phyloP scores from a whole-genome alignment of 192 early-diverging fungal species.

The Coemansia sp. region DNA sequence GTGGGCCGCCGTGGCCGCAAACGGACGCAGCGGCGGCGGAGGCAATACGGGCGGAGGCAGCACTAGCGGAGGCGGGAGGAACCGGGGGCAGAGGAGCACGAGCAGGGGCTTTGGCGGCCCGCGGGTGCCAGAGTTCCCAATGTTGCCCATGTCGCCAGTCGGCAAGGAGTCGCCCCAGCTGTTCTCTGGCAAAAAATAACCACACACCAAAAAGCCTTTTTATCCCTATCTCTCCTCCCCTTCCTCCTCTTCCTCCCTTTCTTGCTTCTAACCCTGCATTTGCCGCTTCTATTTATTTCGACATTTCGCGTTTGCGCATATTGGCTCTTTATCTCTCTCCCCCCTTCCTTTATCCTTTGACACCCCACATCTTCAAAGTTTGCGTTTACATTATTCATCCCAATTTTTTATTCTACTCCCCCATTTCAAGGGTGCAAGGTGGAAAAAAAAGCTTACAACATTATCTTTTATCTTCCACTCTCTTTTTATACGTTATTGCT shows the following conservation, averaged over 20 bases:
- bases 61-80: too few species aligned
- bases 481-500: too few species aligned
- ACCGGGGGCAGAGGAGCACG: slow-evolving; percentile 1
- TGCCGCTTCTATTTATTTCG: not conserved
- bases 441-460: too few species aligned
- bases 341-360: too few species aligned
- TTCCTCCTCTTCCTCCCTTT: too few species aligned
- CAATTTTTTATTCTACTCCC: not conserved
- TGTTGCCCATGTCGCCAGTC: slow-evolving; percentile 37
- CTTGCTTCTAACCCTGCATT: not conserved
- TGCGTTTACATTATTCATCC: not conserved
- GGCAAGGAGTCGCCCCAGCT: slow-evolving; percentile 17
- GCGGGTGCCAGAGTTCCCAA: slow-evolving; percentile 16
- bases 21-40: too few species aligned
- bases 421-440: too few species aligned
- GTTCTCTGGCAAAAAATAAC: slow-evolving; percentile 3
- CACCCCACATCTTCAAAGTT: too few species aligned
- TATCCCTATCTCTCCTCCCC: not conserved
- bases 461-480: not conserved
- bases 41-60: too few species aligned
- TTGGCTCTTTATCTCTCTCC: not conserved
- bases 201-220: too few species aligned
- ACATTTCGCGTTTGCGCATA: not conserved
- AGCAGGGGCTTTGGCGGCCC: not conserved
- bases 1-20: too few species aligned